These are phyloP conservation scores for Alternaria infectoria DNA, from an alignment of 2,329 filamentous ascomycete species.

Conservation along the genomic window DNA sequence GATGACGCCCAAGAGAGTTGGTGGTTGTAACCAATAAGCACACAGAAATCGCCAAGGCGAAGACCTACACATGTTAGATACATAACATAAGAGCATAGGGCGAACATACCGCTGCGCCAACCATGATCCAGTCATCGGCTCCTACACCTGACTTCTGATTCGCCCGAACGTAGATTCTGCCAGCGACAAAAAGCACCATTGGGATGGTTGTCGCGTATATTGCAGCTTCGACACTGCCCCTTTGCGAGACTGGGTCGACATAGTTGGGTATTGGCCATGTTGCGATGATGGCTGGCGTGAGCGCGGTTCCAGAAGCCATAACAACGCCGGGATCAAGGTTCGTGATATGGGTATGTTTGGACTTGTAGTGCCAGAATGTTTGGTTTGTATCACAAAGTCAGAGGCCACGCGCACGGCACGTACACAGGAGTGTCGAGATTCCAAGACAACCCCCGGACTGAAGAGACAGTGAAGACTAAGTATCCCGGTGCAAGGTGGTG, in stretches of 20 bases:
- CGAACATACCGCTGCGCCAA: not conserved
- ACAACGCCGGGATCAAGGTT: not conserved
- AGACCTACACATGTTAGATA: not conserved
- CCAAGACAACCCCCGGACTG: not conserved
- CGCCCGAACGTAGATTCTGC: not conserved
- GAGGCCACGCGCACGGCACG: not conserved
- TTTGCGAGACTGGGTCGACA: not conserved
- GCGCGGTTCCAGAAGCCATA: not conserved
- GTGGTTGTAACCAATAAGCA: not conserved
- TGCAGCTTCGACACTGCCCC: not conserved
- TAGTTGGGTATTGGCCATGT: not conserved
- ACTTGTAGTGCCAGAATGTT: not conserved
- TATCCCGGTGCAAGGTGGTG: not conserved
- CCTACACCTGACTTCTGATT: not conserved
- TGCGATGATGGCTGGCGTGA: not conserved
- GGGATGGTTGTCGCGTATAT: not conserved
- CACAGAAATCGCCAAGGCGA: not conserved
- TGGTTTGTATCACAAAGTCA: not conserved
- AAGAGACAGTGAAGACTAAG: not conserved
- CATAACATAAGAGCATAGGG: not conserved
- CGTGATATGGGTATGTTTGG: not conserved
- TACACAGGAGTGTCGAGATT: not conserved
- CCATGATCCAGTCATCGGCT: not conserved
- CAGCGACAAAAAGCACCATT: not conserved
- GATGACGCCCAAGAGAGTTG: not conserved